A percentile compares a stretch with the other conserved stretches of the same genome.
Evolutionary conservation across 2,329 filamentous ascomycete species (phyloP).

Genomic region (Fusarium euwallaceae): DNA sequence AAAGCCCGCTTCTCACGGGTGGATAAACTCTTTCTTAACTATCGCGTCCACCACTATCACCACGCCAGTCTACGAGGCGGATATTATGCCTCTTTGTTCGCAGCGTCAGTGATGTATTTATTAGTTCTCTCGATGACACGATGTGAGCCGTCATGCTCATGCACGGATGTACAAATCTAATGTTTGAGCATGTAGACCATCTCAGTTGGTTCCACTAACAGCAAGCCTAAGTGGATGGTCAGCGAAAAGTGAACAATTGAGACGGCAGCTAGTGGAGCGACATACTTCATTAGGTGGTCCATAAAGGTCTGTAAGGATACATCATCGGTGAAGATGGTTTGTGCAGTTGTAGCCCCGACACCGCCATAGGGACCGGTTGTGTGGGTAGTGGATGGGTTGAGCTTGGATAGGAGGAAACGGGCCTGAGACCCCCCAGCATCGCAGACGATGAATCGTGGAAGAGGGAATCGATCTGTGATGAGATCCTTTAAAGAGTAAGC

Average conservation of each 20-base stretch:
- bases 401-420: constrained; percentile 94
- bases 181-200: background rate
- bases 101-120: background rate
- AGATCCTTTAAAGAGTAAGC: constrained; percentile 75
- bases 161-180: background rate
- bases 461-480: constrained; percentile 96
- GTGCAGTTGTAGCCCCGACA: constrained; percentile 85
- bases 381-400: constrained; percentile 97
- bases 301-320: constrained; percentile 99
- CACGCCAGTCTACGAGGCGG: background rate
- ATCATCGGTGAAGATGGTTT: constrained; percentile 99
- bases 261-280: background rate
- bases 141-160: background rate
- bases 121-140: background rate
- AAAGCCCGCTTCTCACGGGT: background rate
- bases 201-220: constrained; percentile 72
- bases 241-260: background rate
- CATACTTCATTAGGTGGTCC: constrained; percentile 99
- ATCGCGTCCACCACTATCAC: background rate
- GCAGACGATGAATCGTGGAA: constrained; percentile 97
- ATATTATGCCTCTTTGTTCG: background rate
- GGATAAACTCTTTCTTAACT: background rate
- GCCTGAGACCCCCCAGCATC: constrained; percentile 98
- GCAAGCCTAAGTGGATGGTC: constrained; percentile 60
- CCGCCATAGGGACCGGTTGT: constrained; percentile 93